phyloP scores from a whole-genome alignment of 1,139 yeast genomes.

The Diutina neorugosa region DNA sequence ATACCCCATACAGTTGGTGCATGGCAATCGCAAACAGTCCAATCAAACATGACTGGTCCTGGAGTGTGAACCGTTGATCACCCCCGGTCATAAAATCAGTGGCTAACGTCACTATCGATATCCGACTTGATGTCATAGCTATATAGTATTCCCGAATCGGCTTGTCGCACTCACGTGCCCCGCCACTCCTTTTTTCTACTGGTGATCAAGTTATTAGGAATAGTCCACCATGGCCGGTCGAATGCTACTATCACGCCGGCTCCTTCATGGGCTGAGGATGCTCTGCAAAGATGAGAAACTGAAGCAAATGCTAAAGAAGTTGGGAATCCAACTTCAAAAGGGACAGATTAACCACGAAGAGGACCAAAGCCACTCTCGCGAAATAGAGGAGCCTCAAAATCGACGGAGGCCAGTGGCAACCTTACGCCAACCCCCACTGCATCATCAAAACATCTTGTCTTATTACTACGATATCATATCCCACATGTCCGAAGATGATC shows the following conservation, averaged over 20 bases:
- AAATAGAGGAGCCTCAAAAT: neutral
- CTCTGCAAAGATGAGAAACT: neutral
- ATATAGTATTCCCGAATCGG: neutral
- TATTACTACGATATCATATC: slow-evolving; percentile 19
- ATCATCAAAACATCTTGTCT: neutral
- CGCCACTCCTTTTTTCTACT: neutral
- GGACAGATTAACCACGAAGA: neutral
- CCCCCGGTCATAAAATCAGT: neutral
- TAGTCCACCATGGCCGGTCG: neutral
- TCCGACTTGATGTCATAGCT: neutral
- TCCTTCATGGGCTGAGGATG: neutral
- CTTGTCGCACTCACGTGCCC: neutral
- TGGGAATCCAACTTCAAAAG: neutral
- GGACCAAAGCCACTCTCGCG: neutral
- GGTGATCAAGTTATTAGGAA: neutral
- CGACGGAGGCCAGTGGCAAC: neutral
- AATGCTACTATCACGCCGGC: neutral
- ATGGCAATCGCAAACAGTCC: neutral
- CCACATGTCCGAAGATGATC: slow-evolving; percentile 28
- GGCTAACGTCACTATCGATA: no score
- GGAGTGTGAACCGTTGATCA: neutral
- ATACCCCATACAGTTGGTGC: neutral
- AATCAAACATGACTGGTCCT: neutral
- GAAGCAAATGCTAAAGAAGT: neutral
- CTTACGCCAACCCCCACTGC: neutral